A percentile compares a stretch with the other conserved stretches of the same genome.
These are phyloP conservation scores for Fimicolochytrium jonesii DNA, from an alignment of 192 early-diverging fungal species.

Conservation along the genomic window DNA sequence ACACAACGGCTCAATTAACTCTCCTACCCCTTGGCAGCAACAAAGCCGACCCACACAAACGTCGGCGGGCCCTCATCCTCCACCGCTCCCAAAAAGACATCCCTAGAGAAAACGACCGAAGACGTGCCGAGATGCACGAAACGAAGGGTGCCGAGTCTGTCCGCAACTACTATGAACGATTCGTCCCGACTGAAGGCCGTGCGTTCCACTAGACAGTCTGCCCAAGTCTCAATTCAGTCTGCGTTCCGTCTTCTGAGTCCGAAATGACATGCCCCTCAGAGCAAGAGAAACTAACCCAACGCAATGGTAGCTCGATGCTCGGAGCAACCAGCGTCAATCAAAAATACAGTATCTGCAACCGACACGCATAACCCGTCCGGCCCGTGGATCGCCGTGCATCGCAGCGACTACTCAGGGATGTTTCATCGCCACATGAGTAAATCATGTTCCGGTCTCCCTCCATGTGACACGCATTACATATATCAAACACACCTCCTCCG, in stretches of 20 bases:
- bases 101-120: constrained; percentile 15
- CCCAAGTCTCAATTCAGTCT: no score
- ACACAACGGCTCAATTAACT: no score
- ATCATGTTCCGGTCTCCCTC: no score
- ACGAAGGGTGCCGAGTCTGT: constrained; percentile 24
- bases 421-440: no score
- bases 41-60: constrained; percentile 7
- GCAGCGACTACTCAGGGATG: no score
- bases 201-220: constrained; percentile 9
- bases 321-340: constrained; percentile 11
- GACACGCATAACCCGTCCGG: neutral
- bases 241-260: no score
- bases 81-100: constrained; percentile 1
- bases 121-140: constrained; percentile 30
- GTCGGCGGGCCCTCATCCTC: neutral
- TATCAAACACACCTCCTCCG: neutral
- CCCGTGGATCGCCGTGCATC: constrained; percentile 1
- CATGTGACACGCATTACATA: neutral
- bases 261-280: no score
- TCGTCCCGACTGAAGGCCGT: constrained; percentile 22
- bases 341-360: neutral
- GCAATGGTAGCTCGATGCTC: constrained; percentile 6
- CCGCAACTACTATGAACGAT: constrained; percentile 31
- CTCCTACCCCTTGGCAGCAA: no score
- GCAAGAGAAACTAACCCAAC: constrained; percentile 3